Percentiles rank a stretch among this genome's conserved stretches.
Conservation (phyloP, 768 basidiomycete species). For the Mycena filopes region DNA sequence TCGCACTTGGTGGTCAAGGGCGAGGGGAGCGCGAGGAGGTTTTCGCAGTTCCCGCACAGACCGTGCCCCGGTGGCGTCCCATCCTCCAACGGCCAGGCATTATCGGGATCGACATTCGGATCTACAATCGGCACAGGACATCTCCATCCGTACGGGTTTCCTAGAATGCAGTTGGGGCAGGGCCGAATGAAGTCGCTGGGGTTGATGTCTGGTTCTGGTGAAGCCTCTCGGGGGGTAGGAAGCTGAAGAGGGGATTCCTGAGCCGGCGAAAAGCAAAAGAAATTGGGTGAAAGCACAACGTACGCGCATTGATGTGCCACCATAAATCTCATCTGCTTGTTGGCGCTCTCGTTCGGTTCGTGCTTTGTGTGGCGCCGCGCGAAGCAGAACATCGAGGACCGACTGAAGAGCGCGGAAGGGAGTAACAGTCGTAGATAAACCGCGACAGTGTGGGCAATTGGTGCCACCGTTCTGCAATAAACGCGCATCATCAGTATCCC, state of each 20-base stretch:
- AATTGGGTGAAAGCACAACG: constrained; percentile 33
- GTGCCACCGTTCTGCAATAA: constrained; percentile 79
- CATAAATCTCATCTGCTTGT: constrained; percentile 88
- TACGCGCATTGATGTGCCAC: constrained; percentile 73
- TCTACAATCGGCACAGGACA: constrained; percentile 86
- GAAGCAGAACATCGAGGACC: constrained; percentile 77
- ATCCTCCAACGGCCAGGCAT: constrained; percentile 82
- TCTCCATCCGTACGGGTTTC: constrained; percentile 81
- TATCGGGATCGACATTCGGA: constrained; percentile 72
- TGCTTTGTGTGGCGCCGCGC: constrained; percentile 73
- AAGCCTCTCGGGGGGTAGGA: constrained; percentile 78
- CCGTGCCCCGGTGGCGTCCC: constrained; percentile 84
- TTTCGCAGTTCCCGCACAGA: constrained; percentile 88
- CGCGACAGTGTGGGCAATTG: constrained; percentile 85
- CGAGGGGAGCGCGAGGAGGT: constrained; percentile 74
- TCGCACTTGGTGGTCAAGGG: constrained; percentile 87
- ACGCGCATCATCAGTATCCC: constrained; percentile 33
- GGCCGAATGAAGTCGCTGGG: constrained; percentile 77
- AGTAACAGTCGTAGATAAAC: constrained; percentile 70
- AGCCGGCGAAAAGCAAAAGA: constrained; percentile 21
- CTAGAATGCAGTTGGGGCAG: constrained; percentile 79
- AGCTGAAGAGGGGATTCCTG: constrained; percentile 55
- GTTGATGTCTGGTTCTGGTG: constrained; percentile 80
- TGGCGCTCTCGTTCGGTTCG: constrained; percentile 76
- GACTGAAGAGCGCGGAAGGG: constrained; percentile 81